Conservation (phyloP, 1,139 yeast genomes). For the Arxiozyma heterogenica region DNA sequence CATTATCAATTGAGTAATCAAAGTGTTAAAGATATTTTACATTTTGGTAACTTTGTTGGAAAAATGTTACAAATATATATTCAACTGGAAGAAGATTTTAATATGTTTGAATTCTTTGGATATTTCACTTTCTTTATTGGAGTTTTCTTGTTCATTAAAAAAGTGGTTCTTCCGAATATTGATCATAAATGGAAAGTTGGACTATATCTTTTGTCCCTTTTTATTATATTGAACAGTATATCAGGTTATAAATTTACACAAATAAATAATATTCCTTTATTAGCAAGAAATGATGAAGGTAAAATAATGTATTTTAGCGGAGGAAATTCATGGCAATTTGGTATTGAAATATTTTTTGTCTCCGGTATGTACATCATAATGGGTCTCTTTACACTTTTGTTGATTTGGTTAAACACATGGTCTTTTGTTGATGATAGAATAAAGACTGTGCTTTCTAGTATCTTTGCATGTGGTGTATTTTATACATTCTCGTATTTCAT, state of each 20-base stretch:
- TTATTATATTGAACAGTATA: conserved; percentile 37
- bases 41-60: conserved; percentile 47
- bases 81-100: conserved; percentile 36
- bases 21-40: conserved; percentile 29
- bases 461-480: conserved; percentile 26
- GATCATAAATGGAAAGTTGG: conserved; percentile 31
- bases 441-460: conserved; percentile 17
- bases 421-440: conserved; percentile 10
- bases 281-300: conserved; percentile 43
- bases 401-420: conserved; percentile 30
- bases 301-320: conserved; percentile 50
- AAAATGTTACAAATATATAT: conserved; percentile 38
- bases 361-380: conserved; percentile 41
- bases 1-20: conserved; percentile 28
- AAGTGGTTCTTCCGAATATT: conserved; percentile 33
- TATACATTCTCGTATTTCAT: conserved; percentile 31
- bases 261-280: conserved; percentile 51
- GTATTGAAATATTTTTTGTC: conserved; percentile 50
- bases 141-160: conserved; percentile 42
- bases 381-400: conserved; percentile 34
- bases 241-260: conserved; percentile 60
- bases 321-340: conserved; percentile 59
- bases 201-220: conserved; percentile 36
- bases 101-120: conserved; percentile 35
- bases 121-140: conserved; percentile 42